Evolutionary conservation across 768 basidiomycete species (phyloP), one percentile per base, ranked within the genome.

Genomic region (Tylopilus subfusipes): DNA sequence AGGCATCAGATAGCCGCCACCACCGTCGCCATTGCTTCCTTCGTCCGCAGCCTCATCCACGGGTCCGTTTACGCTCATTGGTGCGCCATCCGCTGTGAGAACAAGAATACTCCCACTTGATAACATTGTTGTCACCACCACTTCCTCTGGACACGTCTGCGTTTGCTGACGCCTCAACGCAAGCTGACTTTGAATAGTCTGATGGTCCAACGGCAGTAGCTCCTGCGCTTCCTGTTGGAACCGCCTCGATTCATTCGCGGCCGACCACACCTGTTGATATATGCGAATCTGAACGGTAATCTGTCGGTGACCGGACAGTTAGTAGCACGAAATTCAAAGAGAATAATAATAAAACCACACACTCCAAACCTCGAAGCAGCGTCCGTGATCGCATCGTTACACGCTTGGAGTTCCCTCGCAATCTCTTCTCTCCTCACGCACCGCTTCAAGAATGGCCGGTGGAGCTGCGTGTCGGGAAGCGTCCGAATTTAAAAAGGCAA

Each of bases 391-490:
- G 73, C 73, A 12, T 77, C 72, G 48, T 83, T 79, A 48, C 84
- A 86, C 3, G 65, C 70, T 0, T 67, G 62, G 34, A 90, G 80
- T 30, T 80, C 77, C 3, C 73, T 71, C 16, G 77, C 64, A 27
- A 85, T 85, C 57, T 91, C 88, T 36, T 88, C 84, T 40, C 87
- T 80, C 64, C 84, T 83, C 36, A 93, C 76, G 63, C 88, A 92
- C 5, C 88, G 78, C 68, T 89, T 88, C 57, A 93, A 70, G 72
- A 90, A 92, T 0, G 90, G 86, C 2, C 88, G 74, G 39, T 80
- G 60, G n/a, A 76, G 72, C 58, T 89, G 83, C 58, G 82, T 84
- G 50, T 75, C 63, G 25, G 89, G 74, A 58, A 90, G 79, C 2
- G 63, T 58, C 38, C 74, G 72, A 4, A 88, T 78, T 79, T 80